Base-by-base conservation (phyloP, 805 yeast genomes). In the Nakazawaea wickerhamii region DNA sequence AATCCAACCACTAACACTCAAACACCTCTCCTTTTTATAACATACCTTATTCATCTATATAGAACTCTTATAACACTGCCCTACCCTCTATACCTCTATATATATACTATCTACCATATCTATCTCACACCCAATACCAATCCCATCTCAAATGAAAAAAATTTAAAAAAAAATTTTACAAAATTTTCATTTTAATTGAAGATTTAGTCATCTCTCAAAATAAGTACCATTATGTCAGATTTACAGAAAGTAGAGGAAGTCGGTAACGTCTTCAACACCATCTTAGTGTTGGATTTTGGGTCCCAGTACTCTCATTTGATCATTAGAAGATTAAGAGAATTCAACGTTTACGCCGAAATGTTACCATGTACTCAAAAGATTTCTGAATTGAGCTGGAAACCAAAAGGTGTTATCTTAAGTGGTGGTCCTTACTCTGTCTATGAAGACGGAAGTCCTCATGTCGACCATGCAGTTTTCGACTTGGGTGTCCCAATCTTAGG, bases 381-480 rank as follows among this genome's bases (percentile, higher is more conserved):
- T 60, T 63, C 83, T 43, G 97, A 91, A 53, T 76, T 93, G 55
- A 67, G 81, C 47, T 93, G 96, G 95, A 90, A 79, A 62, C 99
- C 99, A 54, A 86, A 82, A 64, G 99, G 99, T 70, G 82, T 93
- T 46, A 93, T 93, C 59, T 71, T 93, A 49, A 89, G 97, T 36
- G 99, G 99, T 50, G 93, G 96, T 51, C 99, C 99, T 41, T 93
- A 87, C 81, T 89, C 98, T 10, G 99, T 93, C 39, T 93, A 91
- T 61, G 96, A 84, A 46, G 83, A 79, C 45, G 98, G 83, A 55
- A 89, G 97, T 48, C 99, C 99, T 34, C 99, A 93, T 65, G 99
- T 91, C 45, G 99, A 93, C 70, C 93, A 81, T 52, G 97, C 78
- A 43, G 80, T 93, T 47, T 93, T 93, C 71, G 77, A 91, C 55